Base-by-base conservation (phyloP, 1,139 yeast genomes). In the Hyphopichia burtonii region DNA sequence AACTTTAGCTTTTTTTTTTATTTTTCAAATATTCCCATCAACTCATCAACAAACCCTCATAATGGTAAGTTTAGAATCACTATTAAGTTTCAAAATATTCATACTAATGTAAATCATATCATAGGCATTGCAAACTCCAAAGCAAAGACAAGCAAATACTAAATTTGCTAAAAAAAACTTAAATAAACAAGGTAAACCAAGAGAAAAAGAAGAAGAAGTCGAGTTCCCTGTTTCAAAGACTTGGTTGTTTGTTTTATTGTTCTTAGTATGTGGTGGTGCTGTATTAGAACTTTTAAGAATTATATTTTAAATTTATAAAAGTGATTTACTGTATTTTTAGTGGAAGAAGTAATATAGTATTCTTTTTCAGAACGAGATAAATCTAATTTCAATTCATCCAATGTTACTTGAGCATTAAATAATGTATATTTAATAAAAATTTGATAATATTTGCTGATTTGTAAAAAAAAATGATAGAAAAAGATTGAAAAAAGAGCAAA, bases 201-300 rank as follows among this genome's bases (percentile, higher is more conserved):
- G 75, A 55, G 63, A 61, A 39, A 64, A 63, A 45, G 62, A 59
- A 30, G 62, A 57, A 36, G 61, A 65, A 43, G 48, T 52, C n/a
- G 63, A 65, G 43, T 66, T 69, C 41, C 83, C 88, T 11, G 58
- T 83, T 28, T 75, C 84, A 34, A 77, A 64, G 53, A 58, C 75
- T 10, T 84, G 94, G 86, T 60, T 88, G 30, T 58, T 68, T 39
- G 67, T 82, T 1, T 71, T 89, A 45, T 76, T 78, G 22, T 89
- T 89, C 61, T 71, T 89, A 51, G 75, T 90, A 5, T 74, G 86
- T 48, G 96, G 96, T 45, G 96, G 96, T 52, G 95, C 93, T 47
- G 49, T 87, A 11, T 71, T 90, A 39, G 95, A 89, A 61, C 53
- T 89, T 41, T 50, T 87, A 27, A 73, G 79, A 50, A 54, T 76